Evolutionary conservation across 441 rosid genomes (phyloP).

Genomic region (Dalechampia spathulata): DNA sequence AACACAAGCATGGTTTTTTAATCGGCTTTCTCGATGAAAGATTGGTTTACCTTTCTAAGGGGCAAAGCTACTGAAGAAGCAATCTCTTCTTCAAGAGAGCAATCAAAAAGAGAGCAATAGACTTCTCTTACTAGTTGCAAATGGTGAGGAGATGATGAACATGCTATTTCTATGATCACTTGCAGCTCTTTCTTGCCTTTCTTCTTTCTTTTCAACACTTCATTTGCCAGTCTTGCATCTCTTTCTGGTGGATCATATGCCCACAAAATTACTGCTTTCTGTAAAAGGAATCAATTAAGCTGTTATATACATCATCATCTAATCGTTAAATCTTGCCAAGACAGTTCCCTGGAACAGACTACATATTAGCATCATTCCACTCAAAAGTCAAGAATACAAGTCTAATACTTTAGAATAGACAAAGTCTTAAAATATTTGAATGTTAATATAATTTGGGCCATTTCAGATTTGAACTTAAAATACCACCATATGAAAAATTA

Average conservation of each 20-base stretch:
- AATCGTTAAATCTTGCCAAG: too few relatives aligned
- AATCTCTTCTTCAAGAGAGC: conserved; percentile 77
- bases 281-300: neutral
- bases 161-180: conserved; percentile 67
- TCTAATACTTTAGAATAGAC: too few relatives aligned
- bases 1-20: too few relatives aligned
- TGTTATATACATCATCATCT: too few relatives aligned
- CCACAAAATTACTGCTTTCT: conserved; percentile 81
- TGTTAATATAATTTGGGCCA: too few relatives aligned
- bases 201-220: conserved; percentile 37
- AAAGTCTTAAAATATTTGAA: too few relatives aligned
- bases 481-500: too few relatives aligned
- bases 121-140: conserved; percentile 64
- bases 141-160: conserved; percentile 65
- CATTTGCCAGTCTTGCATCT: conserved; percentile 65
- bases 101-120: conserved; percentile 54
- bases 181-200: conserved; percentile 37
- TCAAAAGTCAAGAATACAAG: too few relatives aligned
- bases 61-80: conserved; percentile 33
- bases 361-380: too few relatives aligned
- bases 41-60: conserved; percentile 49
- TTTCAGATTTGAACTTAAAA: too few relatives aligned
- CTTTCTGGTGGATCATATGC: conserved; percentile 71
- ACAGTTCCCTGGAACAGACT: too few relatives aligned
- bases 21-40: neutral